Evolutionary conservation across 441 rosid genomes (phyloP).

Genomic region (Corymbia calophylla): DNA sequence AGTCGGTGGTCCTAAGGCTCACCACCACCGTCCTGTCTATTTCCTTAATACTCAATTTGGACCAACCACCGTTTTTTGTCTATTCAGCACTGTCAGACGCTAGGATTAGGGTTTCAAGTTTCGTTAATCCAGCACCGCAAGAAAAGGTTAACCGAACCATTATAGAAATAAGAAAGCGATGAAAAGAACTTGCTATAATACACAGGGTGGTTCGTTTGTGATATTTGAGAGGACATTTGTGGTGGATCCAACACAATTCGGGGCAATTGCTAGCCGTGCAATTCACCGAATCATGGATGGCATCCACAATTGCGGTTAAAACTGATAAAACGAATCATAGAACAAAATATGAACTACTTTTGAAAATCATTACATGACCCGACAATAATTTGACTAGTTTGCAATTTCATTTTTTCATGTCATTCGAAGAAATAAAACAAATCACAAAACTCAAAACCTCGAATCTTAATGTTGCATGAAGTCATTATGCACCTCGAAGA

Average conservation of each 20-base stretch:
- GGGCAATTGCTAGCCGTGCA: not conserved
- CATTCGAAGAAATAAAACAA: not conserved
- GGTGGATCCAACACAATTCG: not conserved
- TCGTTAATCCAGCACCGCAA: not conserved
- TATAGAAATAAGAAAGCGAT: not conserved
- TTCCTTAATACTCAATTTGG: not conserved
- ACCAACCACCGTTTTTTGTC: not conserved
- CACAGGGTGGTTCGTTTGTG: not conserved
- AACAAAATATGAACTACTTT: not conserved
- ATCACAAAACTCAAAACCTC: not conserved
- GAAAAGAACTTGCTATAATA: not conserved
- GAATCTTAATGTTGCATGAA: not conserved
- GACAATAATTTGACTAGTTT: not conserved
- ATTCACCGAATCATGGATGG: not conserved
- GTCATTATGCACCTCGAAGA: not conserved
- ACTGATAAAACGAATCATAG: not conserved
- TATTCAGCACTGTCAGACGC: fast-evolving
- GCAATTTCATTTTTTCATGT: not conserved
- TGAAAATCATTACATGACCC: not conserved
- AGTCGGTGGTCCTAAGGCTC: not conserved
- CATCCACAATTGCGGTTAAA: not conserved
- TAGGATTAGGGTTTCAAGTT: not conserved
- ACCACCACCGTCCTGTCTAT: not conserved
- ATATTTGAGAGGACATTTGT: not conserved
- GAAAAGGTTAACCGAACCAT: not conserved